Base-by-base conservation (phyloP, 805 yeast genomes). In the Cyberlindnera suaveolens region DNA sequence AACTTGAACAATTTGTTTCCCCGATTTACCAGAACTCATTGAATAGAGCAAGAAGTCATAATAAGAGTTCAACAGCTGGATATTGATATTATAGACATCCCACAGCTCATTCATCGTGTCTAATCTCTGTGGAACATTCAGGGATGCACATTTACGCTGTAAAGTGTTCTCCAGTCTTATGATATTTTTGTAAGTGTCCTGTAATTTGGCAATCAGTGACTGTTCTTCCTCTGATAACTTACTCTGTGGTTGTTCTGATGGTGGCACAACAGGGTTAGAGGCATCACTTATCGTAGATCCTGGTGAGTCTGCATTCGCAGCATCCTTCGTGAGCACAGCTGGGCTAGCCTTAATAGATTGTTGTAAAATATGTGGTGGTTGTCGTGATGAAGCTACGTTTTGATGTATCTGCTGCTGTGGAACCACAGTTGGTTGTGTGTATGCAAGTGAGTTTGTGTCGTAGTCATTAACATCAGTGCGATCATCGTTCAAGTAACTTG, bases 1-100 rank as follows among this genome's bases (percentile, higher is more conserved):
- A 34, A 83, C 75, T 49, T 82, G 83, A 7, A 85, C 85, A 38
- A 85, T 77, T 51, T 84, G 86, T 56, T 78, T 80, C 3, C 93
- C 93, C 3, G 89, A 79, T 57, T 78, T 81, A 30, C 84, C 81
- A 15, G 89, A 88, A 39, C 81, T 75, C 48, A 83, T 67, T 1
- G 90, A 86, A 16, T 85, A 80, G 13, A 82, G 72, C 34, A 84
- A 61, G 52, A 84, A 84, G 51, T 83, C 88, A 48, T 81, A 78
- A 56, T 84, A 85, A 52, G 82, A 77, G 59, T 85, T 85, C 44
- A 84, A 64, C 32, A 85, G 62, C 29, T 78, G 78, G 15, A 80
- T 69, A 58, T 82, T 82, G 49, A 78, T 75, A 58, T 78, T 83
- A 62, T 83, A 83, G 17, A 82, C 80, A 16, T 76, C 69, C 90